Percentiles rank a stretch among this genome's conserved stretches.
phyloP scores from a whole-genome alignment of 495 filamentous ascomycete genomes.

The Penicillium waksmanii region DNA sequence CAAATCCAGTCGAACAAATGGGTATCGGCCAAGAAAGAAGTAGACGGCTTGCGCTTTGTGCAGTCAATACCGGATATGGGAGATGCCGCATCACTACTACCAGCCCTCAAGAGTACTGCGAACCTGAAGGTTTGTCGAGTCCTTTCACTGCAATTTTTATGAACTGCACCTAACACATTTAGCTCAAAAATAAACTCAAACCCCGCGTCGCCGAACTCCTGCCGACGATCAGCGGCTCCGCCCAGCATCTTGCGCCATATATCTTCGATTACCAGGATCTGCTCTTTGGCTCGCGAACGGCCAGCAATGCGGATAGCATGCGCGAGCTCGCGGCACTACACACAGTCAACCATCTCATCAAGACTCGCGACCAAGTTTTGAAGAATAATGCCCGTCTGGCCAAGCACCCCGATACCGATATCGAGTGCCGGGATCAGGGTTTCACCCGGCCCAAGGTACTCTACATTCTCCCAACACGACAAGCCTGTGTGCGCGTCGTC shows the following conservation, averaged over 20 bases:
- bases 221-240: conserved; percentile 36
- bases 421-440: conserved; percentile 90
- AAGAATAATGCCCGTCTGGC: conserved; percentile 84
- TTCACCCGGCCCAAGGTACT: conserved; percentile 94
- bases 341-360: conserved; percentile 86
- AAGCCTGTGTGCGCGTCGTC: conserved; percentile 77
- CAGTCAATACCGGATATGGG: conserved; percentile 44
- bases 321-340: conserved; percentile 80
- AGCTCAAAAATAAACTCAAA: conserved; percentile 53
- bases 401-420: conserved; percentile 60
- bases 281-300: conserved; percentile 71
- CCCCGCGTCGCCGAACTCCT: conserved; percentile 38
- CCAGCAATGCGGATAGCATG: conserved; percentile 64
- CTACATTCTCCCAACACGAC: conserved; percentile 82
- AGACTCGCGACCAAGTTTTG: conserved; percentile 87
- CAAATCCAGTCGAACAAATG: conserved; percentile 60
- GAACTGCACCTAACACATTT: too few relatives aligned
- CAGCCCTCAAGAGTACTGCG: conserved; percentile 40
- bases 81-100: conserved; percentile 33
- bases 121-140: conserved; percentile 38
- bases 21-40: conserved; percentile 45
- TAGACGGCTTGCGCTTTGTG: conserved; percentile 51
- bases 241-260: conserved; percentile 43
- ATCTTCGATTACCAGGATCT: conserved; percentile 79
- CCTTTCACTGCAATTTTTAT: too few relatives aligned